Conservation (phyloP, 1,139 yeast genomes). For the Diutina siamensis region DNA sequence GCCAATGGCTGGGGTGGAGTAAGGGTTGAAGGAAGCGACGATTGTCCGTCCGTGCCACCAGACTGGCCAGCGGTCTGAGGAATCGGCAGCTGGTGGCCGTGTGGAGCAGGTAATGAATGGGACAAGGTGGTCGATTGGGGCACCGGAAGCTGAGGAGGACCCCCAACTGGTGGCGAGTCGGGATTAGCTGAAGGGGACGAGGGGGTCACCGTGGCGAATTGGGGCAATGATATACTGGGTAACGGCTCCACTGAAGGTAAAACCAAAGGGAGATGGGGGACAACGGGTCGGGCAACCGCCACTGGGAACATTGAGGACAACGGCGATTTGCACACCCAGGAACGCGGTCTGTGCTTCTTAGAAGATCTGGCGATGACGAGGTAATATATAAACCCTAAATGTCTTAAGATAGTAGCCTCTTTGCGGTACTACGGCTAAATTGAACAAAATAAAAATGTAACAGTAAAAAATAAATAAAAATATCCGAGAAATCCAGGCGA, state of each 20-base stretch:
- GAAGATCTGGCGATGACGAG: background rate
- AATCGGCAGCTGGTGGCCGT: slow-evolving; percentile 2
- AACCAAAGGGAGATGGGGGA: background rate
- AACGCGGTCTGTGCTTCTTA: background rate
- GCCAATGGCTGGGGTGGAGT: too few species aligned
- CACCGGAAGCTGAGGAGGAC: background rate
- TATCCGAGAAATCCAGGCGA: background rate
- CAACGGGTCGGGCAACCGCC: background rate
- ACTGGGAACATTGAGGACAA: slow-evolving; percentile 1
- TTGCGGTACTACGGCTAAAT: background rate
- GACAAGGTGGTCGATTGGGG: background rate
- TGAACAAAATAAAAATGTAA: background rate
- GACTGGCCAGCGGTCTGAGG: background rate
- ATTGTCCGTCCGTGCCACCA: too few species aligned
- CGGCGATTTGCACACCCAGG: background rate
- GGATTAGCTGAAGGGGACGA: background rate
- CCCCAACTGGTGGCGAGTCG: background rate
- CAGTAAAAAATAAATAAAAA: background rate
- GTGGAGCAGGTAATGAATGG: background rate
- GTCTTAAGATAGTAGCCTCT: background rate
- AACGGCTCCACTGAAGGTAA: background rate
- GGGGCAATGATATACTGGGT: background rate
- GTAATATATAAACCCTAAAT: background rate
- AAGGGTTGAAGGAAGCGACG: too few species aligned
- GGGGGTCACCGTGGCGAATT: background rate